Evolutionary conservation across 495 filamentous ascomycete genomes (phyloP).

Genomic region (Achaetomiella virescens): DNA sequence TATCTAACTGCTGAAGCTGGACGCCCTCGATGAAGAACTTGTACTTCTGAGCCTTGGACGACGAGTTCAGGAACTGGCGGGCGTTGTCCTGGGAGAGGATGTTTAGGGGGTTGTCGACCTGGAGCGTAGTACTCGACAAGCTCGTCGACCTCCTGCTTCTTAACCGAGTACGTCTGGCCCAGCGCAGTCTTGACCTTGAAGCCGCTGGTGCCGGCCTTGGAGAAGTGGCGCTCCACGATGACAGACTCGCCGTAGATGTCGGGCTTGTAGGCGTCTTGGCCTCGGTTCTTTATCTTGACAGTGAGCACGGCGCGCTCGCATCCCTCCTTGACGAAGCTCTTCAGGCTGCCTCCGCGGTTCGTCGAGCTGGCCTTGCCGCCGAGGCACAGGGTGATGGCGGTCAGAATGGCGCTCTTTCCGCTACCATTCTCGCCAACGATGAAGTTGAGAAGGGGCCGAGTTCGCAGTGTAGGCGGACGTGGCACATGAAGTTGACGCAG

Average conservation of each 20-base stretch:
- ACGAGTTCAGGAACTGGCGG: constrained; percentile 83
- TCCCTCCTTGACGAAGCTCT: constrained; percentile 89
- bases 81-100: constrained; percentile 96
- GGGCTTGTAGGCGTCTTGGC: constrained; percentile 72
- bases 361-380: constrained; percentile 92
- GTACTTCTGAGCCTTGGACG: constrained; percentile 79
- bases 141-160: constrained; percentile 82
- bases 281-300: constrained; percentile 85
- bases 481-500: constrained; percentile 94
- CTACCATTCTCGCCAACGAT: constrained; percentile 97
- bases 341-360: constrained; percentile 88
- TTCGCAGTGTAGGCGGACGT: constrained; percentile 68
- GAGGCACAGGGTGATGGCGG: constrained; percentile 86
- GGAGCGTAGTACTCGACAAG: constrained; percentile 90
- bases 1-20: constrained; percentile 84
- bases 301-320: constrained; percentile 51
- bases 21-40: constrained; percentile 95
- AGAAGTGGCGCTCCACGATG: constrained; percentile 83
- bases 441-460: constrained; percentile 95
- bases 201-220: constrained; percentile 63
- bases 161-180: constrained; percentile 69
- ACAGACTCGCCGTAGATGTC: constrained; percentile 83
- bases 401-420: constrained; percentile 97
- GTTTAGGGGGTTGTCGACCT: constrained; percentile 96
- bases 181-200: constrained; percentile 79